These are phyloP conservation scores for Striga hermonthica DNA, from an alignment of 305 asterid species.

Conservation along the genomic window DNA sequence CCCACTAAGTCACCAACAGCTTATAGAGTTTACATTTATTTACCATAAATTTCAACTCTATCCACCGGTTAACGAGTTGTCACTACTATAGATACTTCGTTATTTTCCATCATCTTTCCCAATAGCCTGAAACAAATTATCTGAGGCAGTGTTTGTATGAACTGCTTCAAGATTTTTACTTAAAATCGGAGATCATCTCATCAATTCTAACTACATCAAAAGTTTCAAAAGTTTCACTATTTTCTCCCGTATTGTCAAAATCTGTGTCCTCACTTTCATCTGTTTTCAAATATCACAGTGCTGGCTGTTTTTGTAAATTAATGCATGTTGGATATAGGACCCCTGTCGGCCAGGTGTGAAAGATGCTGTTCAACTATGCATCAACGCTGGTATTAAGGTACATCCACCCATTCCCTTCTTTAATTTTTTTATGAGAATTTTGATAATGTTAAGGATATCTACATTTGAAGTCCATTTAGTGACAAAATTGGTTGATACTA, in stretches of 20 bases:
- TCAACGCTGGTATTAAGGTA: constrained; percentile 91
- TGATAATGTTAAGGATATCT: background rate
- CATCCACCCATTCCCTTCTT: background rate
- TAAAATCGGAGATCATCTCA: background rate
- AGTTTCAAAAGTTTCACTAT: background rate
- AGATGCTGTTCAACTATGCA: constrained; percentile 77
- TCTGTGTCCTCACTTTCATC: background rate
- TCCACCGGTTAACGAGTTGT: background rate
- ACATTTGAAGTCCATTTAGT: background rate
- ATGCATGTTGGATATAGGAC: constrained; percentile 50
- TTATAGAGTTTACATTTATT: background rate
- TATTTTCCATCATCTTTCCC: constrained; percentile 1
- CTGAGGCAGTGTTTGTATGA: constrained; percentile 2
- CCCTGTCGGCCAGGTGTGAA: constrained; percentile 87
- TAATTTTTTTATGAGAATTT: background rate
- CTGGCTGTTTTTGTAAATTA: constrained; percentile 24
- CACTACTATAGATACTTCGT: constrained; percentile 8
- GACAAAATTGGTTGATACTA: background rate
- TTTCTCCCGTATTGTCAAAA: constrained; percentile 2
- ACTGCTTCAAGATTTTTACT: constrained; percentile 3
- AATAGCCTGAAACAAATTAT: constrained; percentile 14
- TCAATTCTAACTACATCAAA: background rate
- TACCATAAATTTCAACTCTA: constrained; percentile 11
- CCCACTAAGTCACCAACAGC: background rate
- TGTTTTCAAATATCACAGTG: constrained; percentile 11